Percentiles rank a stretch among this genome's conserved stretches.
Conservation (phyloP, 2,329 filamentous ascomycete species). For the Chrysoporthe austroafricana region DNA sequence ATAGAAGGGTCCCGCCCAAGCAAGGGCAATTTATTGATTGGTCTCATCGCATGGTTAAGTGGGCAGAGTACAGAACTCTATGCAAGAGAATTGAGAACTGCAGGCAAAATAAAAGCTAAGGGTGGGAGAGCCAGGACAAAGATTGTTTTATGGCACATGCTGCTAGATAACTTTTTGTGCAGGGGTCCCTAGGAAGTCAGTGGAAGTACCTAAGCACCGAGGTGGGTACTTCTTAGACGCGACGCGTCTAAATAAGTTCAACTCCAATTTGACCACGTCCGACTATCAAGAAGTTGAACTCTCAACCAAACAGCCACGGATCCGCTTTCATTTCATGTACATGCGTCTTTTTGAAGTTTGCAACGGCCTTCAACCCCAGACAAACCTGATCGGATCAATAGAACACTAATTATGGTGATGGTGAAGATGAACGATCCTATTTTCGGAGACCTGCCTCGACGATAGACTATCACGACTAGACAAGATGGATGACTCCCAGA, state of each 20-base stretch:
- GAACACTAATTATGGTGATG: slow-evolving; percentile 16
- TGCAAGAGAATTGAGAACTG: slow-evolving; percentile 1
- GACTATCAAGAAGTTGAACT: background rate
- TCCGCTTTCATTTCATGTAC: background rate
- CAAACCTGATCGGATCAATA: background rate
- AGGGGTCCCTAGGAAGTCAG: slow-evolving; percentile 8
- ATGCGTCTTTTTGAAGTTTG: slow-evolving; percentile 16
- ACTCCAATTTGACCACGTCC: slow-evolving; percentile 4
- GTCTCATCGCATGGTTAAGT: slow-evolving; percentile 27
- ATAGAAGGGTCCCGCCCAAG: slow-evolving; percentile 19
- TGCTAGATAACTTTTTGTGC: slow-evolving; percentile 16
- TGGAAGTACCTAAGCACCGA: background rate
- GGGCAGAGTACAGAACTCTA: background rate
- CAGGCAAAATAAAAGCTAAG: background rate
- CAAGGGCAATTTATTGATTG: slow-evolving; percentile 23
- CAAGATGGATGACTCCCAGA: slow-evolving; percentile 18
- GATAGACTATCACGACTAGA: slow-evolving; percentile 9
- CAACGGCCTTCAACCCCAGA: background rate
- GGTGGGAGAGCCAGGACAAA: background rate
- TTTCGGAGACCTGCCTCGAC: slow-evolving; percentile 3
- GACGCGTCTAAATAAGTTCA: background rate
- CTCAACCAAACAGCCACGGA: background rate
- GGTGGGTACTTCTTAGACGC: background rate
- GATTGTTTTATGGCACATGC: background rate
- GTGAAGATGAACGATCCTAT: slow-evolving; percentile 14